A percentile compares a stretch with the other conserved stretches of the same genome.
Conservation (phyloP, 768 basidiomycete species). For the Nidularia pulvinata region DNA sequence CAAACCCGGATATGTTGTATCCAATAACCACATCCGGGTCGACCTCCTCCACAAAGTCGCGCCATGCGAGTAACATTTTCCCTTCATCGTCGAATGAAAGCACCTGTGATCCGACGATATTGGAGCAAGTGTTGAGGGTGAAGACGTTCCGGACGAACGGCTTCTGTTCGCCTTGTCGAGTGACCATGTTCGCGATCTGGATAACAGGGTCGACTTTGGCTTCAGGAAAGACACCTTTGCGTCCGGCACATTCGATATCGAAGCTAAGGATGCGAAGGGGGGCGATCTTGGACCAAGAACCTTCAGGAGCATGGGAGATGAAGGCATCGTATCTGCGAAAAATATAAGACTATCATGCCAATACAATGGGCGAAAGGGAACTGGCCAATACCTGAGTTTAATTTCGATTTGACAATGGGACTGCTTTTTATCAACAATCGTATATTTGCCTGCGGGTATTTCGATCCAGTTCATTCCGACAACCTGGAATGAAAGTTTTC, state of each 20-base stretch:
- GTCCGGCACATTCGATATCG: slow-evolving; percentile 98
- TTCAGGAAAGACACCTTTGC: slow-evolving; percentile 98
- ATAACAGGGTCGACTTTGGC: slow-evolving; percentile 91
- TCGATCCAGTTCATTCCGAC: slow-evolving; percentile 99
- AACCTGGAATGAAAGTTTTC: slow-evolving; percentile 46
- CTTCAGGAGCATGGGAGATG: slow-evolving; percentile 91
- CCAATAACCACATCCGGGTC: slow-evolving; percentile 98
- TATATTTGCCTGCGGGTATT: slow-evolving; percentile 81
- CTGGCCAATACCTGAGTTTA: slow-evolving; percentile 55
- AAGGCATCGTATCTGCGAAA: slow-evolving; percentile 73
- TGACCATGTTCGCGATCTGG: slow-evolving; percentile 99
- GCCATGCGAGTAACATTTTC: slow-evolving; percentile 81
- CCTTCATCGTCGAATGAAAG: slow-evolving; percentile 77
- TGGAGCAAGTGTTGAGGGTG: slow-evolving; percentile 90
- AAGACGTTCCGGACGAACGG: slow-evolving; percentile 98
- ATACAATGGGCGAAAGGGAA: not conserved
- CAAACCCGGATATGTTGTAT: slow-evolving; percentile 94
- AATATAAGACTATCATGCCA: not conserved
- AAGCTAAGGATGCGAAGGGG: slow-evolving; percentile 95
- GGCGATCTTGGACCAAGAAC: slow-evolving; percentile 89
- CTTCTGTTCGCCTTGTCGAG: slow-evolving; percentile 89
- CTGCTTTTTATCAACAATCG: slow-evolving; percentile 56
- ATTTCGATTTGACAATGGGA: slow-evolving; percentile 93
- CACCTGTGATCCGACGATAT: slow-evolving; percentile 99
- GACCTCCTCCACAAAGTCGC: slow-evolving; percentile 84